These are phyloP conservation scores for Phytophthora niederhauseri DNA, from an alignment of 352 stramenopile species.

Conservation along the genomic window DNA sequence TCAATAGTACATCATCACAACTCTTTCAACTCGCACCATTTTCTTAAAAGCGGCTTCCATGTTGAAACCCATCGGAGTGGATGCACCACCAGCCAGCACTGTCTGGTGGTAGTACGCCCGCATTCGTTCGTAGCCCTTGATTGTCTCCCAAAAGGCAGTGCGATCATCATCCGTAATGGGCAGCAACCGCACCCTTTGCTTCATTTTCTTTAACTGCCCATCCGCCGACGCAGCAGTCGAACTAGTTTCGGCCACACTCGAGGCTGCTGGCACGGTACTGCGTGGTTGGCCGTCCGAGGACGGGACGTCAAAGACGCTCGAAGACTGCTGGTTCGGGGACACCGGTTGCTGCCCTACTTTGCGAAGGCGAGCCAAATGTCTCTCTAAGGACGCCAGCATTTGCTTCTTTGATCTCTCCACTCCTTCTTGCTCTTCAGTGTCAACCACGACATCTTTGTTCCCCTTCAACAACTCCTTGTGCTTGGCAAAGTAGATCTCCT, in stretches of 20 bases:
- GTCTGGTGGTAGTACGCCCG: constrained; percentile 39
- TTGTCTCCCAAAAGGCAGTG: constrained; percentile 48
- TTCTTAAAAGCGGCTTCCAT: constrained; percentile 60
- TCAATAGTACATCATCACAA: background rate
- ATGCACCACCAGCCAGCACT: constrained; percentile 36
- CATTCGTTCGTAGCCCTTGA: constrained; percentile 51
- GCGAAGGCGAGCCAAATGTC: constrained; percentile 16
- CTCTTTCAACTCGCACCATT: constrained; percentile 27
- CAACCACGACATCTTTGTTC: background rate
- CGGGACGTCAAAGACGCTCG: constrained; percentile 28
- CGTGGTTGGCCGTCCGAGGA: constrained; percentile 9
- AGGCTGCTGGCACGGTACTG: background rate
- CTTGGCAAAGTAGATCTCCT: constrained; percentile 50
- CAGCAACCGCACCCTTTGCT: constrained; percentile 49
- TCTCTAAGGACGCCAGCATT: constrained; percentile 21
- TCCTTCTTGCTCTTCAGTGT: constrained; percentile 4
- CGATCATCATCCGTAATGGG: constrained; percentile 50
- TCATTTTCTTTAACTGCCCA: constrained; percentile 53
- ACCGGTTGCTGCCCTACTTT: constrained; percentile 7
- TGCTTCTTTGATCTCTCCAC: constrained; percentile 16
- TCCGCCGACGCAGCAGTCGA: constrained; percentile 21
- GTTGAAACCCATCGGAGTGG: constrained; percentile 61
- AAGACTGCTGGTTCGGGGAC: constrained; percentile 18
- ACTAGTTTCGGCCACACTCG: background rate
- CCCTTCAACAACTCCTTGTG: constrained; percentile 31